Conservation (phyloP, 164 flowering plant species). For the Berberis vulgaris region DNA sequence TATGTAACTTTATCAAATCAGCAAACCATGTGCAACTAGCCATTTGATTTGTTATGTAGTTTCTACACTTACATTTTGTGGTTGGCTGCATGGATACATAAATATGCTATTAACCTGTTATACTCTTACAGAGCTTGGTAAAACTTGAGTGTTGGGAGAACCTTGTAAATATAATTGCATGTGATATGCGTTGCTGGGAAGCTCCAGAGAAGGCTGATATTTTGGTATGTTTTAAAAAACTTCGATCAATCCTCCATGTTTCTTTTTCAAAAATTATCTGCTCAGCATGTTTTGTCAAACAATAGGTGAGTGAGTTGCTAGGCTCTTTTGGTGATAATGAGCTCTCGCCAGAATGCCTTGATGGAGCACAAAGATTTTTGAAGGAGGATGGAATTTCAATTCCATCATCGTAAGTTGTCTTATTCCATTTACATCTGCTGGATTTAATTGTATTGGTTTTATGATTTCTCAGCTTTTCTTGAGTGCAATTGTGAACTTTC, state of each 20-base stretch:
- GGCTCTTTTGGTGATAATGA: constrained; percentile 99
- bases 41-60: no score
- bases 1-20: no score
- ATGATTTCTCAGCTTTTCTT: not conserved
- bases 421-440: no score
- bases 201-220: constrained; percentile 99
- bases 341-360: constrained; percentile 98
- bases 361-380: constrained; percentile 90
- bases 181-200: constrained; percentile 97
- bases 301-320: constrained; percentile 91
- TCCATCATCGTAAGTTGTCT: constrained; percentile 76
- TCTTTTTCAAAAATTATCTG: not conserved
- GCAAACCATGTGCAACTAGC: no score
- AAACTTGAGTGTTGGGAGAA: constrained; percentile 93
- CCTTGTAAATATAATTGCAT: constrained; percentile 66
- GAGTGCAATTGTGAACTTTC: not conserved
- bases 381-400: constrained; percentile 92
- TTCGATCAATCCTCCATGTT: not conserved
- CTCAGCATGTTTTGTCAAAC: not conserved
- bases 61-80: no score
- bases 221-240: constrained; percentile 35
- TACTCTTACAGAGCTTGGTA: constrained; percentile 65
- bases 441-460: constrained; percentile 1
- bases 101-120: not conserved
- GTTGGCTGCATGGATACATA: no score